Evolutionary conservation across 179 eudicot genomes (phyloP).

Genomic region (Pouteria campechiana): DNA sequence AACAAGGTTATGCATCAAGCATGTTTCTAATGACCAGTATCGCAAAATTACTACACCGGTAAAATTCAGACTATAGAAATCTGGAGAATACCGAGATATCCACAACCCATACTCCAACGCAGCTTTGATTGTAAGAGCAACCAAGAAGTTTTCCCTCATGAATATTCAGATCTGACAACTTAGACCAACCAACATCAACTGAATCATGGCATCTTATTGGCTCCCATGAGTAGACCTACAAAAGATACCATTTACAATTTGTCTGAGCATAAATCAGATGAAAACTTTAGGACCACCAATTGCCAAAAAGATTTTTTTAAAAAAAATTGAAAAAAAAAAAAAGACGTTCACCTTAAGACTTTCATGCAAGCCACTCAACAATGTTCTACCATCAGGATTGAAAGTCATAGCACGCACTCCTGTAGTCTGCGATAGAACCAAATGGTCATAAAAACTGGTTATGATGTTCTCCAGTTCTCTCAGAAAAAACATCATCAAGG

Average conservation of each 20-base stretch:
- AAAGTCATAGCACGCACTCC: slow-evolving; percentile 93
- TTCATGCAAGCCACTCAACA: slow-evolving; percentile 91
- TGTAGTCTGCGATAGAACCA: slow-evolving; percentile 45
- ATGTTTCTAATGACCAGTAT: slow-evolving; percentile 5
- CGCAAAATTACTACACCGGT: not conserved
- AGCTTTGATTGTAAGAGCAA: slow-evolving; percentile 94
- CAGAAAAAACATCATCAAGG: no score
- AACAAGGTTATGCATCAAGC: slow-evolving; percentile 6
- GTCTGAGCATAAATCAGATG: not conserved
- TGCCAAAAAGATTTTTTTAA: no score
- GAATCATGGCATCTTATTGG: slow-evolving; percentile 85
- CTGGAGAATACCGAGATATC: slow-evolving; percentile 64
- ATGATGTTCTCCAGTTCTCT: no score
- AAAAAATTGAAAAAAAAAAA: no score
- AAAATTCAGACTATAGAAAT: not conserved
- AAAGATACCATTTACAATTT: slow-evolving; percentile 3
- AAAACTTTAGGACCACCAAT: not conserved
- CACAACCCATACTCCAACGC: slow-evolving; percentile 99
- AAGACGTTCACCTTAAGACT: slow-evolving; percentile 76
- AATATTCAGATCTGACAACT: slow-evolving; percentile 82
- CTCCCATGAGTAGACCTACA: slow-evolving; percentile 91
- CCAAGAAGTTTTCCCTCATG: slow-evolving; percentile 99
- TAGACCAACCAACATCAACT: slow-evolving; percentile 98
- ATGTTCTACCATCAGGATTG: slow-evolving; percentile 94
- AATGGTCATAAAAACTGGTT: slow-evolving; percentile 2